These are phyloP conservation scores for Holtermanniella nyarrowii DNA, from an alignment of 768 basidiomycete genomes.

Conservation along the genomic window DNA sequence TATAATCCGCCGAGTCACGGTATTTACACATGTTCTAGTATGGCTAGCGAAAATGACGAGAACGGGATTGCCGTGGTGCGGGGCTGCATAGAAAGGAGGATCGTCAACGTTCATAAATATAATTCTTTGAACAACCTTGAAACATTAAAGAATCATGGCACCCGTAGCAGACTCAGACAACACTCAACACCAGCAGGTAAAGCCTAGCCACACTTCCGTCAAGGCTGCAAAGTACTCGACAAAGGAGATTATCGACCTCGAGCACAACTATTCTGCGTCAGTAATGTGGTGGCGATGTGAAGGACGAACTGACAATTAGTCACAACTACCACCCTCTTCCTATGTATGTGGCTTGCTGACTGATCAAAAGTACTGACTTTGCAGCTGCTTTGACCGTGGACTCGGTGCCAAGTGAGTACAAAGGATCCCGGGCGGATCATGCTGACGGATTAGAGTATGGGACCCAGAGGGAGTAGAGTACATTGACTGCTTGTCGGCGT, in stretches of 20 bases:
- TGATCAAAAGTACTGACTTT: background rate
- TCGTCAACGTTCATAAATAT: too few species aligned
- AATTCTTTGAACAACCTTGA: too few species aligned
- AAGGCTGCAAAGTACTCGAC: constrained; percentile 27
- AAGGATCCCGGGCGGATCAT: constrained; percentile 17
- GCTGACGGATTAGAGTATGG: constrained; percentile 54
- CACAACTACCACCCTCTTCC: constrained; percentile 90
- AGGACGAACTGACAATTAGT: constrained; percentile 41
- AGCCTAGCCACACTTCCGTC: too few species aligned
- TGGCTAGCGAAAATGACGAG: too few species aligned
- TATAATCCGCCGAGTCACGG: too few species aligned
- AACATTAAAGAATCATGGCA: too few species aligned
- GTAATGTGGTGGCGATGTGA: constrained; percentile 14
- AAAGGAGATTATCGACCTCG: constrained; percentile 60
- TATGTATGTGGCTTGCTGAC: constrained; percentile 42
- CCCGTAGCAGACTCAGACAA: background rate
- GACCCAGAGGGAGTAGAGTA: constrained; percentile 92
- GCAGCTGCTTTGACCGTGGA: constrained; percentile 71
- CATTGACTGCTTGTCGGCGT: constrained; percentile 96
- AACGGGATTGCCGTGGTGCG: too few species aligned
- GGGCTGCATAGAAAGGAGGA: too few species aligned
- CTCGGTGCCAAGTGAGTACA: constrained; percentile 74
- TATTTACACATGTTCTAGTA: too few species aligned
- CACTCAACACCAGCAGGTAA: background rate
- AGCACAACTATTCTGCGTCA: constrained; percentile 50